Percentiles rank a stretch among this genome's conserved stretches.
Conservation (phyloP, 2,329 filamentous ascomycete species). For the Hypoxylon sp. region DNA sequence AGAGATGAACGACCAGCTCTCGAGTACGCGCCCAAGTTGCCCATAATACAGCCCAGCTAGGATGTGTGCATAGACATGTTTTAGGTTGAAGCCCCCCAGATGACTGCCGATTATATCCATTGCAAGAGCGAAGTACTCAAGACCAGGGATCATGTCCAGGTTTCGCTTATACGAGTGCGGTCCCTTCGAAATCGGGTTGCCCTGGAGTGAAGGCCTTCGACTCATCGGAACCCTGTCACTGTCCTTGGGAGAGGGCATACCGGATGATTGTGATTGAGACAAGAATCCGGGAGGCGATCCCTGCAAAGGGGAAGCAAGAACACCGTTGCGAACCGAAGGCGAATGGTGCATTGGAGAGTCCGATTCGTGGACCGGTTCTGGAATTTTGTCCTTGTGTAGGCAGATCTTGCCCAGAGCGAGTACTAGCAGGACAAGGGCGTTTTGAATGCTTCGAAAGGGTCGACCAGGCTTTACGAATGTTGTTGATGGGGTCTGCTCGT, state of each 20-base stretch:
- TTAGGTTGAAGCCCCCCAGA: conserved; percentile 80
- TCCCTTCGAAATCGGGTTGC: conserved; percentile 47
- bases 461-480: conserved; percentile 59
- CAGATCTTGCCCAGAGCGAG: conserved; percentile 91
- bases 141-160: conserved; percentile 86
- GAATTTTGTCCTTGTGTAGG: conserved; percentile 64
- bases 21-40: conserved; percentile 86
- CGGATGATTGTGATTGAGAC: conserved; percentile 63
- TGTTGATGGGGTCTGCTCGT: conserved; percentile 47
- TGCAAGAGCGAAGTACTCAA: conserved; percentile 90
- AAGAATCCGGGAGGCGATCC: conserved; percentile 65
- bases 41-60: conserved; percentile 90
- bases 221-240: conserved; percentile 60
- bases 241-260: conserved; percentile 66
- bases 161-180: conserved; percentile 65
- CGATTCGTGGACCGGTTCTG: conserved; percentile 68
- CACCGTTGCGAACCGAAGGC: conserved; percentile 62
- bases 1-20: conserved; percentile 78
- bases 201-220: conserved; percentile 66
- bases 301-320: conserved; percentile 65
- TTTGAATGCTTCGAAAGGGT: conserved; percentile 77
- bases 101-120: conserved; percentile 88
- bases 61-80: conserved; percentile 86
- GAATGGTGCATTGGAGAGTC: conserved; percentile 55
- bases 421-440: conserved; percentile 84